Conservation (phyloP, 257 asterid genomes). For the Solanum etuberosum region DNA sequence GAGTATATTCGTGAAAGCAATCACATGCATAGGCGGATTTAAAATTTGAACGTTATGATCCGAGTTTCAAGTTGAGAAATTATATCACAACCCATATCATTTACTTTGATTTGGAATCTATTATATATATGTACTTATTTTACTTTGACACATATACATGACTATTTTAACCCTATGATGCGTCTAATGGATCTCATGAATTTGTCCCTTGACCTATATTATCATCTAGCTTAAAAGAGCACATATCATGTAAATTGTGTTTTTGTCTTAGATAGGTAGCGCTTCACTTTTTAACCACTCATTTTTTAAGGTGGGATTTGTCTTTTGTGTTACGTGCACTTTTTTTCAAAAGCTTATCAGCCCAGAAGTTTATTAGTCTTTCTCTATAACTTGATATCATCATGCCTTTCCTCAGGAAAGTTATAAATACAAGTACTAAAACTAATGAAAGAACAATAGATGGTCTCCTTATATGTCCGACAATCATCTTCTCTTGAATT, state of each 20-base stretch:
- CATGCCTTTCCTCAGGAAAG: not conserved
- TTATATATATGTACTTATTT: not conserved
- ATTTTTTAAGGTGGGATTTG: not conserved
- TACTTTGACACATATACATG: not conserved
- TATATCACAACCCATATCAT: not conserved
- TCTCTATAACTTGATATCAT: not conserved
- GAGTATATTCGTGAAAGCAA: not conserved
- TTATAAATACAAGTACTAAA: not conserved
- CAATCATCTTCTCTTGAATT: not conserved
- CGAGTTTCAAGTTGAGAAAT: not conserved
- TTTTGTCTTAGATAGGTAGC: not conserved
- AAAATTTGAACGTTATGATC: not conserved
- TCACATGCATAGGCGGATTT: not conserved
- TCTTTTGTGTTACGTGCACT: not conserved
- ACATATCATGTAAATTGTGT: not conserved
- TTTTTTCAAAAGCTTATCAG: not conserved
- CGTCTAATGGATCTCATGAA: not conserved
- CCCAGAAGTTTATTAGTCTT: not conserved
- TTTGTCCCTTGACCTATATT: not conserved
- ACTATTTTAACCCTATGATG: not conserved
- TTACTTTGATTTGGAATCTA: not conserved
- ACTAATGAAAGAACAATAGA: not conserved
- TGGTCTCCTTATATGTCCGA: not conserved
- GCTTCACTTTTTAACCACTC: not conserved
- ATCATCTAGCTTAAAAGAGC: not conserved